Conservation (phyloP, 139 green algal genomes). For the Volvox reticuliferus region DNA sequence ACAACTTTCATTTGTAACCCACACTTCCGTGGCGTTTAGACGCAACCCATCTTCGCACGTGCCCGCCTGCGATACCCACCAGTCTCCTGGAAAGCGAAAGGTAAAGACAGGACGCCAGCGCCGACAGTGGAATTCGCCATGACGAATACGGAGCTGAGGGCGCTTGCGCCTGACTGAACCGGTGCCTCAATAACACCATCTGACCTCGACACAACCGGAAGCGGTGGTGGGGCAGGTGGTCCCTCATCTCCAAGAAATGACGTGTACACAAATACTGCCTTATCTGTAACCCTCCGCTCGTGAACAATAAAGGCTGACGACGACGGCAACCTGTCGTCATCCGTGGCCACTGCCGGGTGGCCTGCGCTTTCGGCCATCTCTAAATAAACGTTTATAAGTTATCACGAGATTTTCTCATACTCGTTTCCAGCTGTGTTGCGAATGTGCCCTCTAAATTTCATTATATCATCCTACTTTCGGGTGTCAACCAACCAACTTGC, state of each 20-base stretch:
- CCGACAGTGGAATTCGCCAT: slow-evolving; percentile 74
- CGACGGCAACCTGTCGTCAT: no score
- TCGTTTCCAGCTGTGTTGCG: no score
- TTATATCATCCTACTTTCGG: no score
- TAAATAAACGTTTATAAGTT: no score
- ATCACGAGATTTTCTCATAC: no score
- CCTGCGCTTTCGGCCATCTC: no score
- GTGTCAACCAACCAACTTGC: no score
- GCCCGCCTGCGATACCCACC: slow-evolving; percentile 35
- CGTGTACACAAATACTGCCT: not conserved
- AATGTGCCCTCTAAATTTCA: no score
- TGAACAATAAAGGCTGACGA: not conserved
- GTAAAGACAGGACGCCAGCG: slow-evolving; percentile 81
- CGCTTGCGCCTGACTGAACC: not conserved
- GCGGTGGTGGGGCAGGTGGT: not conserved
- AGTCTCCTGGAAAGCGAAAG: slow-evolving; percentile 77
- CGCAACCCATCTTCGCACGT: no score
- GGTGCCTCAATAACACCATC: not conserved
- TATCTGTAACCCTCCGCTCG: not conserved
- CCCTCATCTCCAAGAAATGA: slow-evolving; percentile 8
- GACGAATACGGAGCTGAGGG: slow-evolving; percentile 24
- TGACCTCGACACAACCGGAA: not conserved
- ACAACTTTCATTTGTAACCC: no score
- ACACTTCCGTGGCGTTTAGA: no score
- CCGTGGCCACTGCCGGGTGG: no score